Percentiles rank a stretch among this genome's conserved stretches.
phyloP scores from a whole-genome alignment of 2,329 filamentous ascomycete species.

The Curvularia hawaiiensis region DNA sequence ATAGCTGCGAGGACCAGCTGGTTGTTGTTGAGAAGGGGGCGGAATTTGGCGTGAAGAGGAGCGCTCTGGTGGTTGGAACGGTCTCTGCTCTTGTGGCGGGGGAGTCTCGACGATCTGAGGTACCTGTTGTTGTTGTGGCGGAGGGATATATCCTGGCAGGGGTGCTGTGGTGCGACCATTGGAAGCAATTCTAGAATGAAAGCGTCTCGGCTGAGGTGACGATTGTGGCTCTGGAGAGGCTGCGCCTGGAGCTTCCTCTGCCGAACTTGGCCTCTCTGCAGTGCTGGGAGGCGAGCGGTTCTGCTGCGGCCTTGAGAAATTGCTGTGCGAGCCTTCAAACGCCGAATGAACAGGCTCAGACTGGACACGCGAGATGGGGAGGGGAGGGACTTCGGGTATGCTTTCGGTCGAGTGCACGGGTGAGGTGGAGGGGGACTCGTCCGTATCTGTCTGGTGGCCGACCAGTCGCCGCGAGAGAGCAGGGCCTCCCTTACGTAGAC shows the following conservation, averaged over 20 bases:
- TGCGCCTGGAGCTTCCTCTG: constrained; percentile 30
- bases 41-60: constrained; percentile 54
- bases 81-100: constrained; percentile 42
- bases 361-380: constrained; percentile 65
- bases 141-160: constrained; percentile 53
- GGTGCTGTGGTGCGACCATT: constrained; percentile 62
- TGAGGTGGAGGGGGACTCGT: constrained; percentile 57
- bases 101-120: constrained; percentile 71
- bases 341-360: constrained; percentile 66
- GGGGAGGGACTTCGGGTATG: constrained; percentile 42
- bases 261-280: constrained; percentile 28
- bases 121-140: constrained; percentile 40
- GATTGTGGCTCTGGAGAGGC: constrained; percentile 29
- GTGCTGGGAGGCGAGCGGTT: constrained; percentile 34
- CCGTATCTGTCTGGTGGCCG: constrained; percentile 62
- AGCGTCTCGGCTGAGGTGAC: constrained; percentile 52
- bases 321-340: constrained; percentile 47
- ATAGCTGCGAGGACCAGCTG: constrained; percentile 23
- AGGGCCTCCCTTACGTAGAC: constrained; percentile 76
- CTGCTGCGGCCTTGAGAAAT: constrained; percentile 64
- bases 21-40: constrained; percentile 21
- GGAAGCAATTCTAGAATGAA: constrained; percentile 62
- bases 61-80: constrained; percentile 55
- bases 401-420: constrained; percentile 47
- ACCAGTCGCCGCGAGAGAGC: constrained; percentile 74